A percentile compares a stretch with the other conserved stretches of the same genome.
These are phyloP conservation scores for Tricholoma hemisulphureum DNA, from an alignment of 768 basidiomycete genomes.

Conservation along the genomic window DNA sequence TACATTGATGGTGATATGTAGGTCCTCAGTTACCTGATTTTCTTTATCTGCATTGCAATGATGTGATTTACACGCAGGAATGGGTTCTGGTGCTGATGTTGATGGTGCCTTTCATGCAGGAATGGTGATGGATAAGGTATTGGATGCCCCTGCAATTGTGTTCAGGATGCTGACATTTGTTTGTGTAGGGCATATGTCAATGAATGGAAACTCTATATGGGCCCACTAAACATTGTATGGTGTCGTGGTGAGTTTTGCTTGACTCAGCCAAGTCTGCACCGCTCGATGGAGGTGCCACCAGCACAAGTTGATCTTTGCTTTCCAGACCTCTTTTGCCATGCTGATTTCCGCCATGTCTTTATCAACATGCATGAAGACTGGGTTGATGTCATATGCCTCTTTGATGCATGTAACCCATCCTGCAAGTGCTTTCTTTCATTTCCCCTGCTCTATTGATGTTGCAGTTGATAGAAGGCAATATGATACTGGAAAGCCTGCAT, in stretches of 20 bases:
- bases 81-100: not conserved
- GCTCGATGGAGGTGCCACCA: slow-evolving; percentile 24
- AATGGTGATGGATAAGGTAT: not conserved
- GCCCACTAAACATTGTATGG: slow-evolving; percentile 20
- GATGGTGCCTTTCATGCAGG: not conserved
- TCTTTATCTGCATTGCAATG: too few relatives aligned
- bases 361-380: slow-evolving; percentile 15
- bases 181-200: not conserved
- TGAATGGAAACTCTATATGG: slow-evolving; percentile 29
- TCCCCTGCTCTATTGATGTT: slow-evolving; percentile 17
- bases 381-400: slow-evolving; percentile 12
- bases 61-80: too few relatives aligned
- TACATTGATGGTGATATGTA: not conserved
- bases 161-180: not conserved
- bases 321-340: slow-evolving; percentile 12
- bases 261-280: slow-evolving; percentile 13
- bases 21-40: not conserved
- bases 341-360: slow-evolving; percentile 21
- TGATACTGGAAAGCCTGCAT: slow-evolving; percentile 25
- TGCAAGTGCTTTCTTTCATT: slow-evolving; percentile 20
- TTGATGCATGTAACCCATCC: slow-evolving; percentile 13
- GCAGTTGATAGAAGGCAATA: slow-evolving; percentile 25
- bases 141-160: not conserved
- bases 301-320: slow-evolving; percentile 21
- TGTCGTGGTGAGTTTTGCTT: slow-evolving; percentile 22